phyloP scores from a whole-genome alignment of 1,139 yeast species.

The Dujonia santamariae region DNA sequence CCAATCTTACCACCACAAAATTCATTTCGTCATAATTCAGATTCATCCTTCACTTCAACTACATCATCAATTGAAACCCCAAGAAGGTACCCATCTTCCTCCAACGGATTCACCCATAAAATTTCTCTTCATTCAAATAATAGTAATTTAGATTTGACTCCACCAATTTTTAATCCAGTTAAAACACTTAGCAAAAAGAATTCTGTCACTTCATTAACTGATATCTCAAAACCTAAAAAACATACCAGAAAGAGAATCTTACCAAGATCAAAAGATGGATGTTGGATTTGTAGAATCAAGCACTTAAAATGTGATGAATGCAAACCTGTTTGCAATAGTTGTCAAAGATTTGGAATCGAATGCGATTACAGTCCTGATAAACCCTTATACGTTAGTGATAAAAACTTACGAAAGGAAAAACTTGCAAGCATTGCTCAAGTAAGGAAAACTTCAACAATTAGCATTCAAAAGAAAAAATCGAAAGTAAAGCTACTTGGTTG shows the following conservation, averaged over 20 bases:
- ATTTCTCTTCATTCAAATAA: slow-evolving; percentile 3
- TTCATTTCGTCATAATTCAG: slow-evolving; percentile 27
- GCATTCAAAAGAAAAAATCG: slow-evolving; percentile 3
- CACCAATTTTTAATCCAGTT: slow-evolving; percentile 5
- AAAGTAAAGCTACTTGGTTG: slow-evolving; percentile 1
- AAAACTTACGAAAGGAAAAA: slow-evolving; percentile 32
- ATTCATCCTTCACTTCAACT: slow-evolving; percentile 15
- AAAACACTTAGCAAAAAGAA: slow-evolving; percentile 10
- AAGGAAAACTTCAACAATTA: slow-evolving; percentile 20
- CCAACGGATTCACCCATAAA: slow-evolving; percentile 1
- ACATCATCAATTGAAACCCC: slow-evolving; percentile 15
- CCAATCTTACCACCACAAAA: slow-evolving; percentile 22
- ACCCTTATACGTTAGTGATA: slow-evolving; percentile 41
- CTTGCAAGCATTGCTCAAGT: slow-evolving; percentile 30
- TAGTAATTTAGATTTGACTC: slow-evolving; percentile 5
- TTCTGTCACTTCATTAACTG: slow-evolving; percentile 3
- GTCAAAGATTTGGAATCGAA: slow-evolving; percentile 39
- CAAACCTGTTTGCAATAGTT: slow-evolving; percentile 38
- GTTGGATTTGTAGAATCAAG: slow-evolving; percentile 51
- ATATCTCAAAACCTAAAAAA: slow-evolving; percentile 24
- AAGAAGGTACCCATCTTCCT: slow-evolving; percentile 15
- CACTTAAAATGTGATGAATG: slow-evolving; percentile 47
- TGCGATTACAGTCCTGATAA: slow-evolving; percentile 44
- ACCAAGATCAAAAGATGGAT: slow-evolving; percentile 45
- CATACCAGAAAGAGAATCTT: slow-evolving; percentile 40